Conservation (phyloP, 1,139 yeast species). For the Candida sanyaensis region DNA sequence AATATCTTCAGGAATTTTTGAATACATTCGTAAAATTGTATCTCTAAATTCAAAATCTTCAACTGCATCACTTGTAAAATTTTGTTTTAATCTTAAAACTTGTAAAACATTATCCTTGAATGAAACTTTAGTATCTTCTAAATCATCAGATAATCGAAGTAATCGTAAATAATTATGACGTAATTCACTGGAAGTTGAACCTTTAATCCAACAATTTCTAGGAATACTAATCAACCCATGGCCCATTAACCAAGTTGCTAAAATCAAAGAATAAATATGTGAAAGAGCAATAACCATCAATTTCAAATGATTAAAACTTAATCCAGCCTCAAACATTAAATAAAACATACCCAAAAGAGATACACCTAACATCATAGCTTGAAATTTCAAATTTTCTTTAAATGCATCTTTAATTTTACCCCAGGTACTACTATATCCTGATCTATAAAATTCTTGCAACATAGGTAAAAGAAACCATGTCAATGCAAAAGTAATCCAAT, state of each 20-base stretch:
- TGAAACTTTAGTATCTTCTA: conserved; percentile 64
- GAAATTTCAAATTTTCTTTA: conserved; percentile 59
- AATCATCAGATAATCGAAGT: conserved; percentile 58
- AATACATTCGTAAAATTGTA: conserved; percentile 40
- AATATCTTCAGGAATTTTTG: conserved; percentile 37
- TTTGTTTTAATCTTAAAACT: conserved; percentile 49
- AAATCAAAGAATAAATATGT: conserved; percentile 73
- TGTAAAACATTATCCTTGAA: conserved; percentile 67
- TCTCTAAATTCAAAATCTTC: conserved; percentile 39
- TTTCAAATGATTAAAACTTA: conserved; percentile 58
- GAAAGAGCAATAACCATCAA: conserved; percentile 73
- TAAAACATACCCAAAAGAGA: conserved; percentile 61
- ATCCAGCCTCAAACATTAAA: conserved; percentile 60
- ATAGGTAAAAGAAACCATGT: conserved; percentile 78
- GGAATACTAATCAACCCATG: conserved; percentile 78
- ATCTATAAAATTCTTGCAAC: conserved; percentile 69
- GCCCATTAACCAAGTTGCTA: conserved; percentile 84
- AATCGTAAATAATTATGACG: conserved; percentile 53
- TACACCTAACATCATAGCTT: conserved; percentile 54
- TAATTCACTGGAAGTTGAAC: conserved; percentile 40
- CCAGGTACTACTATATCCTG: conserved; percentile 59
- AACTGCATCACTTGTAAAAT: conserved; percentile 34
- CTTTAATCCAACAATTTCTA: conserved; percentile 54
- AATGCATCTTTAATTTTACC: conserved; percentile 58
- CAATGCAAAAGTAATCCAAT: conserved; percentile 76